Percentiles rank a stretch among this genome's conserved stretches.
These are phyloP conservation scores for Colletotrichum tanaceti DNA, from an alignment of 2,329 filamentous ascomycete species.

Conservation along the genomic window DNA sequence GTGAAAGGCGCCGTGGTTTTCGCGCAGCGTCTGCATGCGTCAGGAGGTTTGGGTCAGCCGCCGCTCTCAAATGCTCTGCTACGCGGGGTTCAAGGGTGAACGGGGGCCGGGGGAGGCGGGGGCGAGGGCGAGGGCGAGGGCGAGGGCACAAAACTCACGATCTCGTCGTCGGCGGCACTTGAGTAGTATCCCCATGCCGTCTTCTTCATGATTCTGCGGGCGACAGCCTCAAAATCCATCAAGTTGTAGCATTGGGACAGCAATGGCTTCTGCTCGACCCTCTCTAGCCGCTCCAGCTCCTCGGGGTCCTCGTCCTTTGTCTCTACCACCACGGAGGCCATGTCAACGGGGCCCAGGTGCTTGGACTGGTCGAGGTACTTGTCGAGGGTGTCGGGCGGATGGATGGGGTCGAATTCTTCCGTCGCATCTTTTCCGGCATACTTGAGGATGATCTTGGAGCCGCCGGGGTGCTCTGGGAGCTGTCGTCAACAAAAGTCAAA, in stretches of 20 bases:
- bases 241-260: conserved; percentile 93
- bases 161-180: conserved; percentile 89
- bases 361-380: conserved; percentile 87
- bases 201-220: conserved; percentile 92
- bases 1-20: conserved; percentile 96
- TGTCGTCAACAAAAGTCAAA: not conserved
- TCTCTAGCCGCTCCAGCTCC: conserved; percentile 75
- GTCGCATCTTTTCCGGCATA: conserved; percentile 95
- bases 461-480: conserved; percentile 82
- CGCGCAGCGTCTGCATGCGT: conserved; percentile 79
- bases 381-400: conserved; percentile 86
- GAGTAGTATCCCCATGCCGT: conserved; percentile 98
- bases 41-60: conserved; percentile 42
- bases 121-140: too few relatives aligned
- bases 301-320: conserved; percentile 74
- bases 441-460: conserved; percentile 93
- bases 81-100: not conserved
- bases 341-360: conserved; percentile 90
- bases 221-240: conserved; percentile 95
- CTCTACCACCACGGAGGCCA: conserved; percentile 78
- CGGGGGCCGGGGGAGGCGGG: too few relatives aligned
- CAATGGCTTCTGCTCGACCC: conserved; percentile 79
- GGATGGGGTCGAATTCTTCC: conserved; percentile 89
- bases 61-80: not conserved
- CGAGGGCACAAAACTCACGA: conserved; percentile 63